These are phyloP conservation scores for Penicillium sclerotiorum DNA, from an alignment of 2,329 filamentous ascomycete species.

Conservation along the genomic window DNA sequence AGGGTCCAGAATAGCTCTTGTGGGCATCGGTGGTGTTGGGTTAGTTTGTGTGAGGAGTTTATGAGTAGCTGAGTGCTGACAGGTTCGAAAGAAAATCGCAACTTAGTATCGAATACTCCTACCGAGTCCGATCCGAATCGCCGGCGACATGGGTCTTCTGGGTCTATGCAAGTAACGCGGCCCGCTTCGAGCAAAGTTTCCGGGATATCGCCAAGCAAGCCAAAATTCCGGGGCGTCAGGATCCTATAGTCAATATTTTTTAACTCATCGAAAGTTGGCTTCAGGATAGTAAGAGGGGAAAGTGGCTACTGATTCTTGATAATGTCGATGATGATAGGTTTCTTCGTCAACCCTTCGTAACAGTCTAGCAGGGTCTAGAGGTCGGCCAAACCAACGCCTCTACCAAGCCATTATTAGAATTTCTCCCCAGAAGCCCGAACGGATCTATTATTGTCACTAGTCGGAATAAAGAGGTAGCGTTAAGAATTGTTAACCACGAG, in stretches of 20 bases:
- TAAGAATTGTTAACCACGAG: background rate
- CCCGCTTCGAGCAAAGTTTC: slow-evolving; percentile 37
- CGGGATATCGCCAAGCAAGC: slow-evolving; percentile 36
- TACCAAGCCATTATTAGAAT: slow-evolving; percentile 8
- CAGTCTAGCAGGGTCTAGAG: background rate
- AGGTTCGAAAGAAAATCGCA: slow-evolving; percentile 39
- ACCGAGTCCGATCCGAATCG: slow-evolving; percentile 28
- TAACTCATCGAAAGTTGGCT: slow-evolving; percentile 29
- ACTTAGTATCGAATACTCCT: slow-evolving; percentile 43
- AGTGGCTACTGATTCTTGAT: slow-evolving; percentile 28
- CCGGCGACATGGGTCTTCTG: slow-evolving; percentile 38
- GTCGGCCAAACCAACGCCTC: background rate
- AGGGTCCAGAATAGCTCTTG: slow-evolving; percentile 16
- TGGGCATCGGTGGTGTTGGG: slow-evolving; percentile 20
- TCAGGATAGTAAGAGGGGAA: slow-evolving; percentile 13
- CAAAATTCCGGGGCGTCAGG: slow-evolving; percentile 32
- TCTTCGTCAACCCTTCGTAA: slow-evolving; percentile 5
- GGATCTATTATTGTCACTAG: slow-evolving; percentile 20
- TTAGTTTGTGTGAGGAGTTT: background rate
- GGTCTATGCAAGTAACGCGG: too few relatives aligned
- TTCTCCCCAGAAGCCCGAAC: slow-evolving; percentile 17
- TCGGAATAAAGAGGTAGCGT: slow-evolving; percentile 7
- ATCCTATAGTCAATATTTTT: slow-evolving; percentile 37
- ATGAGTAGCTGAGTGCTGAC: slow-evolving; percentile 5
- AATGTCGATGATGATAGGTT: slow-evolving; percentile 25